Evolutionary conservation across 257 asterid species (phyloP), one percentile per base, ranked within the genome.

Genomic region (Eucommia ulmoides): DNA sequence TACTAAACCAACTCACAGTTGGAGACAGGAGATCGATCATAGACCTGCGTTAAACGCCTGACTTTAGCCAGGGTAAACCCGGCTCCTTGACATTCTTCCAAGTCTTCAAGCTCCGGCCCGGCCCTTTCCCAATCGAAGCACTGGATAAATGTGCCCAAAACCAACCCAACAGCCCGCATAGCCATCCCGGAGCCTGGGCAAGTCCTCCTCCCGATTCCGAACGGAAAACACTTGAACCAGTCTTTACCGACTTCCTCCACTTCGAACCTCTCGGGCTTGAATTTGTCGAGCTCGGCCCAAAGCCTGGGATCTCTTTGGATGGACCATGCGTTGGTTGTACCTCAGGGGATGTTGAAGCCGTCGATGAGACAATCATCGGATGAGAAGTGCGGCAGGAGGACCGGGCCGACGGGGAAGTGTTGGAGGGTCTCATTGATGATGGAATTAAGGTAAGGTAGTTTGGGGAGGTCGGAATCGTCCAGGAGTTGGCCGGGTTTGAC

Each of bases 231-330:
- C 47, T 17, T 41, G 33, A 16, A 44, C 19, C 59, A 51, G 8
- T 64, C 56, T 1, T 18, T 44, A 1, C 15, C 49, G 2, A 22
- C 58, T 2, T 23, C 55, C 0, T 33, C 20, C 23, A 49, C 65
- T 23, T 56, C 52, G 21, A 68, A 68, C 35, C 66, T 58, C 24
- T 62, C 74, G 1, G 70, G 66, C 42, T 16, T 63, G 49, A 68
- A 68, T 1, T 19, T 38, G 1, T 9, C 9, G 5, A 60, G 65
- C 0, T 68, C 64, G 1, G 19, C 50, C 70, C 70, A 68, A 17
- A 47, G 2, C n/a, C 54, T 19, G 7, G 59, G 41, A 10, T 68
- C 64, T 1, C 60, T 45, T 0, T 68, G 70, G 22, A 63, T 58
- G 9, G 57, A 55, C 62, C 63, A 68, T 1, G 24, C 22, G 29